phyloP scores from a whole-genome alignment of 2,329 filamentous ascomycete species.

The Cylindrodendrum hubeiense region DNA sequence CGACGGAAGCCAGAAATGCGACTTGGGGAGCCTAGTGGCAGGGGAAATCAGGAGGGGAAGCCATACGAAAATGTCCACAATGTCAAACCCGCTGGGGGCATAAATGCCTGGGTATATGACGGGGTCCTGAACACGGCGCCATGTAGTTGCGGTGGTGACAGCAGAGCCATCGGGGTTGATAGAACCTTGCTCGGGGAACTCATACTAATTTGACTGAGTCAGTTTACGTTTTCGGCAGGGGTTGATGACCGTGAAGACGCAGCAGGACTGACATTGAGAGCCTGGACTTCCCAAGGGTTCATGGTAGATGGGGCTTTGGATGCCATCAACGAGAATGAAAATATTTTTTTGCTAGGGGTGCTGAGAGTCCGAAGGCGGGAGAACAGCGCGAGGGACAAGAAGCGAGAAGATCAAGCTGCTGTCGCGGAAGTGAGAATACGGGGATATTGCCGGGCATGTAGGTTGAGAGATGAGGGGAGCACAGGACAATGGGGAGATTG shows the following conservation, averaged over 20 bases:
- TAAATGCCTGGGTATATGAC: slow-evolving; percentile 70
- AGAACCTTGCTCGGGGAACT: slow-evolving; percentile 41
- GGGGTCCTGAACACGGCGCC: slow-evolving; percentile 54
- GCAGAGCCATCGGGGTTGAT: slow-evolving; percentile 36
- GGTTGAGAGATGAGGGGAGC: not conserved
- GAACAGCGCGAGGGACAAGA: slow-evolving; percentile 1
- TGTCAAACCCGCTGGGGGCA: slow-evolving; percentile 65
- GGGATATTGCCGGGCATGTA: not conserved
- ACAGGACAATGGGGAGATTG: no score
- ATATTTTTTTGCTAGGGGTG: slow-evolving; percentile 8
- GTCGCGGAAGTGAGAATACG: not conserved
- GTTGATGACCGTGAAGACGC: not conserved
- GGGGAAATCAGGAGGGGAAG: not conserved
- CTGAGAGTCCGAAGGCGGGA: slow-evolving; percentile 16
- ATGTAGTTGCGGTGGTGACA: slow-evolving; percentile 31
- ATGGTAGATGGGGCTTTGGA: slow-evolving; percentile 32
- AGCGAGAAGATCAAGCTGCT: not conserved
- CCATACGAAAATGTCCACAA: slow-evolving; percentile 67
- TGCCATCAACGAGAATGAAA: slow-evolving; percentile 20
- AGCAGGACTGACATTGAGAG: slow-evolving; percentile 38
- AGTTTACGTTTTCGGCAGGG: slow-evolving; percentile 8
- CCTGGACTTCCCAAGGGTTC: slow-evolving; percentile 44
- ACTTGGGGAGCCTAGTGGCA: not conserved
- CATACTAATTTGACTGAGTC: slow-evolving; percentile 35
- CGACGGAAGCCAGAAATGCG: not conserved